phyloP scores from a whole-genome alignment of 257 asterid genomes.

The Fraxinus excelsior region DNA sequence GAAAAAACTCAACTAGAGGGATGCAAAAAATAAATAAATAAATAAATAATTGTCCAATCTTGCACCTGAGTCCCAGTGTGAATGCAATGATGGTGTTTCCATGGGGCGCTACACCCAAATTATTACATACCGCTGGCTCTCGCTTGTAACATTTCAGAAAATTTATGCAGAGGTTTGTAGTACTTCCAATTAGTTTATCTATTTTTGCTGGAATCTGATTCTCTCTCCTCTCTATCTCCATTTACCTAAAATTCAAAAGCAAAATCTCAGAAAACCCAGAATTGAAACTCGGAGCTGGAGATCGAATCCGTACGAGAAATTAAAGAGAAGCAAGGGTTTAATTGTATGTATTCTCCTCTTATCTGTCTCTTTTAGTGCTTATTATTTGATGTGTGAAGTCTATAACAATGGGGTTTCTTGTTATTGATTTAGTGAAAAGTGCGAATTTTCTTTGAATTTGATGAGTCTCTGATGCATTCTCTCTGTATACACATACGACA shows the following conservation, averaged over 20 bases:
- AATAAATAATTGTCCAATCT: background rate
- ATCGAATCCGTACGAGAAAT: constrained; percentile 21
- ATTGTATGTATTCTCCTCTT: constrained; percentile 23
- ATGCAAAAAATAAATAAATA: background rate
- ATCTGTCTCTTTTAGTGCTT: background rate
- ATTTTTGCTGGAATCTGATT: constrained; percentile 32
- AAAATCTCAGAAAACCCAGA: constrained; percentile 15
- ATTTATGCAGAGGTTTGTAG: background rate
- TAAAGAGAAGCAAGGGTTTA: background rate
- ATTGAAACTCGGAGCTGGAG: constrained; percentile 11
- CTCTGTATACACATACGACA: background rate
- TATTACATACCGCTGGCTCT: constrained; percentile 27
- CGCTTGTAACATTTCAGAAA: constrained; percentile 23
- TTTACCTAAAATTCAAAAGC: constrained; percentile 22
- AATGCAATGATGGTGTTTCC: constrained; percentile 23
- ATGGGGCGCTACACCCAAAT: constrained; percentile 16
- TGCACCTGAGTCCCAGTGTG: background rate
- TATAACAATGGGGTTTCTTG: constrained; percentile 27
- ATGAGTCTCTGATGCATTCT: background rate
- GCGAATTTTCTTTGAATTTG: too few species aligned
- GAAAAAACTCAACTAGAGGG: too few species aligned
- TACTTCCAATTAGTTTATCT: constrained; percentile 23
- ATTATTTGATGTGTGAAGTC: background rate
- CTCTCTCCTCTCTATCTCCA: constrained; percentile 33
- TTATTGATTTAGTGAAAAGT: background rate